Conservation (phyloP, 192 early-diverging fungal species). For the Coemansia sp. region DNA sequence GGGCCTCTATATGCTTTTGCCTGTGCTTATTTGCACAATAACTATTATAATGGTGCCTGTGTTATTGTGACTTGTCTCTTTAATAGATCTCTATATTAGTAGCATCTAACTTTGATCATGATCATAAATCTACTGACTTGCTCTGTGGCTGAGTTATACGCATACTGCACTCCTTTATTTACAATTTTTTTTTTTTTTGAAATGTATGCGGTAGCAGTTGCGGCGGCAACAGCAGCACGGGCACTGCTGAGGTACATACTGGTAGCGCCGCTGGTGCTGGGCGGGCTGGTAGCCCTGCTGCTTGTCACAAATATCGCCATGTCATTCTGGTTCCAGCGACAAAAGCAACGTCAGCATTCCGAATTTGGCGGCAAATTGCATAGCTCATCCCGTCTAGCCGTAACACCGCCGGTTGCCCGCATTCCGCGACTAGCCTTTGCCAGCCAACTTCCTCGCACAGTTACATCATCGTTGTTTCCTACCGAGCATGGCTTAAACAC, state of each 20-base stretch:
- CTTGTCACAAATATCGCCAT: conserved; percentile 35
- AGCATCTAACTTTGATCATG: too few species aligned
- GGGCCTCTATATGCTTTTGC: too few species aligned
- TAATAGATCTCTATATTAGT: too few species aligned
- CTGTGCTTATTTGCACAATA: too few species aligned
- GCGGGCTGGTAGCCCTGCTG: conserved; percentile 16
- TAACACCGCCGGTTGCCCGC: conserved; percentile 26
- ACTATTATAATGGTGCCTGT: too few species aligned
- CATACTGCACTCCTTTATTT: background rate
- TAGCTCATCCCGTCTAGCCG: background rate
- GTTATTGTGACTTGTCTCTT: too few species aligned
- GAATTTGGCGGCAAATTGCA: background rate
- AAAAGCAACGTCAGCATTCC: background rate
- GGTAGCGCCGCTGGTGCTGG: conserved; percentile 24
- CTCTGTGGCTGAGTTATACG: too few species aligned
- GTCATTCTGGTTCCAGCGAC: conserved; percentile 48
- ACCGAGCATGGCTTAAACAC: conserved; percentile 11
- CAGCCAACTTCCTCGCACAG: background rate
- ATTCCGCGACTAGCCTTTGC: conserved; percentile 39
- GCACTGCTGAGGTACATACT: conserved; percentile 21
- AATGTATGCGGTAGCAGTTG: background rate
- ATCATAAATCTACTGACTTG: too few species aligned
- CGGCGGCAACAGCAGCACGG: conserved; percentile 5
- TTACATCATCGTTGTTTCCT: conserved; percentile 11
- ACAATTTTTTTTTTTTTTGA: background rate